Base-by-base conservation (phyloP, 768 basidiomycete species). In the Dendrothele bispora region DNA sequence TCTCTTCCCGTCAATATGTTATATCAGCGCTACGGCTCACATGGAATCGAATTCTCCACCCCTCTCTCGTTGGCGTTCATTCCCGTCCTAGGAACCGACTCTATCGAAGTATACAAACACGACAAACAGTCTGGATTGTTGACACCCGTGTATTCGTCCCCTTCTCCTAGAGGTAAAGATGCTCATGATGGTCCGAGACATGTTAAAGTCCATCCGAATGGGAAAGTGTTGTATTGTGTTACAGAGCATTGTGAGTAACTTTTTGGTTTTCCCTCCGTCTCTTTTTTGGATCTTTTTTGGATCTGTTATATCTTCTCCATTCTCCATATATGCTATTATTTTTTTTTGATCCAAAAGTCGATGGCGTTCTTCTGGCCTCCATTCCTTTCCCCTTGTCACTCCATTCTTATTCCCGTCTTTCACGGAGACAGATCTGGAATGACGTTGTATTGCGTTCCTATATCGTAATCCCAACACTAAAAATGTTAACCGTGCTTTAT, bases 151-250 rank as follows among this genome's bases (percentile, higher is more conserved):
- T 53, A 64, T 8, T 70, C 73, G 3, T 64, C 65, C 12, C 53
- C 56, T 2, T 77, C 76, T 10, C 75, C 76, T 0, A 64, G 73
- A 21, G 64, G 71, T 10, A 39, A 56, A 1, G 52, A 48, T 3
- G 60, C 63, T 0, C 64, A 72, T 22, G 77, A 80, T 45, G 79
- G 77, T 1, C 77, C 79, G 3, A 64, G 78, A 15, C 78, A 81
- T 58, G 62, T 80, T 49, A 78, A 76, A 50, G 55, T 80, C 1
- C 77, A 78, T 50, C 77, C 78, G 0, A 77, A 78, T 50, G 78
- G 78, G 0, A 70, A 66, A 39, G 52, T 79, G 1, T 55, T 81
- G 7, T 81, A 81, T 51, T 74, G 68, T 46, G 70, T 80, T 11
- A 77, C 78, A 3, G 79, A 81, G 51, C 78, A 81, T 38, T 69